Evolutionary conservation across 345 rosid genomes (phyloP).

Genomic region (Rhodamnia argentea): DNA sequence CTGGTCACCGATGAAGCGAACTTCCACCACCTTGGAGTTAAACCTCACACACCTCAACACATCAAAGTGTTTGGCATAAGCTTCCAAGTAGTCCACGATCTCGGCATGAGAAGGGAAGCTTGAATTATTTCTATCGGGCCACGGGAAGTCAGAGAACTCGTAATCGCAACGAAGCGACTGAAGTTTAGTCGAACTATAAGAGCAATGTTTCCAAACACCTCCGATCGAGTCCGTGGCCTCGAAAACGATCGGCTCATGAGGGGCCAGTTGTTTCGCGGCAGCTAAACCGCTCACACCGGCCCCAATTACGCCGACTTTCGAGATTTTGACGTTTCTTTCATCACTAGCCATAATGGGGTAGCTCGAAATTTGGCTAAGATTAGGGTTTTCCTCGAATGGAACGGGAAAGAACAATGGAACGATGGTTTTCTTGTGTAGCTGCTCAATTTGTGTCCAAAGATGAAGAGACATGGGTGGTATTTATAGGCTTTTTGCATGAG

Average conservation of each 20-base stretch:
- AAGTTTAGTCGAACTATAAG: constrained; percentile 66
- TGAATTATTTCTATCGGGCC: constrained; percentile 67
- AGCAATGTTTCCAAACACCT: constrained; percentile 87
- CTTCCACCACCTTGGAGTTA: constrained; percentile 61
- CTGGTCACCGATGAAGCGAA: constrained; percentile 41
- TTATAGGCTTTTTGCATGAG: constrained; percentile 13
- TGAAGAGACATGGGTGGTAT: neutral
- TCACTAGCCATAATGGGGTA: neutral
- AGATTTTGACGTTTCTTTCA: constrained; percentile 1
- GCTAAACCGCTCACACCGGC: constrained; percentile 90
- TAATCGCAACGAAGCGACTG: constrained; percentile 62
- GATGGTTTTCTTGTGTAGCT: neutral
- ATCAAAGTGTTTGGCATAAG: constrained; percentile 66
- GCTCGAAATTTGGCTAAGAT: neutral
- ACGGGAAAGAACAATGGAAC: neutral
- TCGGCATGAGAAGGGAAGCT: constrained; percentile 57
- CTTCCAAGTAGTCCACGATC: constrained; percentile 59
- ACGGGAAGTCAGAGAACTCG: constrained; percentile 83
- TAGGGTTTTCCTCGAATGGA: neutral
- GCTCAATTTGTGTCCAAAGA: neutral
- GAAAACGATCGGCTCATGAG: constrained; percentile 50
- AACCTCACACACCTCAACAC: constrained; percentile 47
- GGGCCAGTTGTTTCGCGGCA: constrained; percentile 63
- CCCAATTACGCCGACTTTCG: constrained; percentile 71
- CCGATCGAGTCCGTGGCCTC: constrained; percentile 77